Conservation (phyloP, 768 basidiomycete genomes). For the Mycena indigotica region DNA sequence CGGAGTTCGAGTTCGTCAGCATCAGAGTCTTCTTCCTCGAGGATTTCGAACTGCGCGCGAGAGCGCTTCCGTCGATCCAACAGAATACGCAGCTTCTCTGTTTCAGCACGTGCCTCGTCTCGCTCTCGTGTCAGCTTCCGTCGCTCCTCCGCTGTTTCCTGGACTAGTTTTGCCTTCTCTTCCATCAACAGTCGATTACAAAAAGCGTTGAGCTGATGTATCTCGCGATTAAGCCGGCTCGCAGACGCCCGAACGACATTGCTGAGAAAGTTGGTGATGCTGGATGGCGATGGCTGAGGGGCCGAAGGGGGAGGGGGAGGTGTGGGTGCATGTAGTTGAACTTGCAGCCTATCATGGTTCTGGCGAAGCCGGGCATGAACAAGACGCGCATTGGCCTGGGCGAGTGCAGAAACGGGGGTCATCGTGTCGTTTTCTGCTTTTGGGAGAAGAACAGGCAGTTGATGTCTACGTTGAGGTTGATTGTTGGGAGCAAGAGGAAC, state of each 20-base stretch:
- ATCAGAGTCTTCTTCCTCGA: slow-evolving; percentile 1
- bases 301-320: background rate
- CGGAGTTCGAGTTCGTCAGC: slow-evolving; percentile 1
- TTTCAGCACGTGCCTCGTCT: slow-evolving; percentile 20
- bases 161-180: slow-evolving; percentile 35
- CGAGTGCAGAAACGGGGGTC: background rate
- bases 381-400: slow-evolving; percentile 16
- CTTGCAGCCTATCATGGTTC: slow-evolving; percentile 18
- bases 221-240: slow-evolving; percentile 33
- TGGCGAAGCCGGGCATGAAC: slow-evolving; percentile 20
- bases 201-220: slow-evolving; percentile 33
- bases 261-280: slow-evolving; percentile 29
- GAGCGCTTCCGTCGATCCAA: slow-evolving; percentile 24
- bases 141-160: no score
- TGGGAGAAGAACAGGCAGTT: background rate
- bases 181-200: slow-evolving; percentile 32
- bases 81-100: slow-evolving; percentile 29
- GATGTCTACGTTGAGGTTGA: slow-evolving; percentile 7
- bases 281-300: slow-evolving; percentile 6
- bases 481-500: slow-evolving; percentile 9
- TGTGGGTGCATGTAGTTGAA: slow-evolving; percentile 11
- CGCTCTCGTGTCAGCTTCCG: slow-evolving; percentile 37
- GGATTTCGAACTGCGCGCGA: slow-evolving; percentile 7
- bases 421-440: background rate
- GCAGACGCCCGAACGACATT: slow-evolving; percentile 32